Conservation (phyloP, 305 asterid species). For the Fraxinus paxiana region DNA sequence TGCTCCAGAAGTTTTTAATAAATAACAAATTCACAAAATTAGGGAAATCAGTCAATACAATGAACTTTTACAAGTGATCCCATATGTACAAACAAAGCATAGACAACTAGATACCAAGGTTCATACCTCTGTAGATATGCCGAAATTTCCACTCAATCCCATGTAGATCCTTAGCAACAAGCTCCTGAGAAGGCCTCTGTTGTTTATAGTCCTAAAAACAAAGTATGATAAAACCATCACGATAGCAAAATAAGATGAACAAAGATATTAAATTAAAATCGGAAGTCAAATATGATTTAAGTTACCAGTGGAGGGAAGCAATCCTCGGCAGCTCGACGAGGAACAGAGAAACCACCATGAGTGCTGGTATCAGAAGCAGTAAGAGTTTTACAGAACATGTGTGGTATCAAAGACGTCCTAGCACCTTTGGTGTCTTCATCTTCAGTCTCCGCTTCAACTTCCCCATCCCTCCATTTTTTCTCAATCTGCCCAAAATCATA, state of each 20-base stretch:
- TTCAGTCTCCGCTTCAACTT: constrained; percentile 45
- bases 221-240: background rate
- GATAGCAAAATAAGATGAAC: background rate
- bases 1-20: constrained; percentile 32
- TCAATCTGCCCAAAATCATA: constrained; percentile 52
- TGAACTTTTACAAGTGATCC: background rate
- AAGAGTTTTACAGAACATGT: constrained; percentile 96
- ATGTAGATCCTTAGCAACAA: constrained; percentile 88
- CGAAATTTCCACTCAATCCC: constrained; percentile 90
- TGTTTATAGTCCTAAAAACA: constrained; percentile 69
- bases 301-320: constrained; percentile 96
- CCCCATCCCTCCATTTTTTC: constrained; percentile 73
- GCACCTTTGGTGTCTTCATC: constrained; percentile 61
- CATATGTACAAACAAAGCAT: background rate
- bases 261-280: background rate
- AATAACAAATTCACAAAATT: background rate
- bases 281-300: background rate
- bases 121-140: constrained; percentile 84
- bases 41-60: background rate
- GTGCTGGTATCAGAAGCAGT: constrained; percentile 99
- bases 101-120: background rate
- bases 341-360: constrained; percentile 98
- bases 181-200: constrained; percentile 94
- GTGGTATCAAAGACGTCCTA: constrained; percentile 68
- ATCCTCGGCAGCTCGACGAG: constrained; percentile 99